Evolutionary conservation across 73 alveolate genomes (phyloP).

Genomic region (Paramecium octaurelia): DNA sequence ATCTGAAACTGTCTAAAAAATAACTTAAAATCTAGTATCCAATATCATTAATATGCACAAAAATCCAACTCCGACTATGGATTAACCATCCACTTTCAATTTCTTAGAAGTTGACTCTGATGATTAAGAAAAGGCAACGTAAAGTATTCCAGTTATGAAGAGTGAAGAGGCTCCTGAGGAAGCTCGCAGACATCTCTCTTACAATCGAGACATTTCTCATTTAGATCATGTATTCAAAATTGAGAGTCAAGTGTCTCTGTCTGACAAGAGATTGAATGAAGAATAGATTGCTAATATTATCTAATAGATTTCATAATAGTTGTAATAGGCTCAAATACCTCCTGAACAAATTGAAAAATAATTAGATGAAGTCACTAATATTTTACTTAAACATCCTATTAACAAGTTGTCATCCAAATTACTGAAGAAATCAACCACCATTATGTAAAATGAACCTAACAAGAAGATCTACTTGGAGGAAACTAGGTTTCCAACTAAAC

Average conservation of each 20-base stretch:
- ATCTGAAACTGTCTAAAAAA: conserved; percentile 6
- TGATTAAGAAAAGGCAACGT: neutral
- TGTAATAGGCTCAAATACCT: neutral
- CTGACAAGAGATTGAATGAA: neutral
- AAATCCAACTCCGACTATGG: neutral
- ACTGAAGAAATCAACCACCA: neutral
- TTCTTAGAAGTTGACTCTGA: neutral
- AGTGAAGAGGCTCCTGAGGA: neutral
- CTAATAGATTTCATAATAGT: neutral
- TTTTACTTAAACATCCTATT: neutral
- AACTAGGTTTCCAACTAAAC: neutral
- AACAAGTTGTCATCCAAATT: neutral
- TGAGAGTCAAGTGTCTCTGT: neutral
- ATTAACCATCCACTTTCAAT: neutral
- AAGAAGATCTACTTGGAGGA: neutral
- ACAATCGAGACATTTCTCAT: neutral
- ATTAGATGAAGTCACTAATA: neutral
- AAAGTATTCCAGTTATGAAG: neutral
- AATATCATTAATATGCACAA: neutral
- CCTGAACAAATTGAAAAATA: neutral
- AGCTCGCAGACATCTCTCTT: neutral
- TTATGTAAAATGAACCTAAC: neutral
- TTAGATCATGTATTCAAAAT: conserved; percentile 14
- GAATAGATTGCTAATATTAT: conserved; percentile 16
- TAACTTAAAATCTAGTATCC: neutral